These are phyloP conservation scores for Reticulascus tulasneorum DNA, from an alignment of 2,329 filamentous ascomycete species.

Conservation along the genomic window DNA sequence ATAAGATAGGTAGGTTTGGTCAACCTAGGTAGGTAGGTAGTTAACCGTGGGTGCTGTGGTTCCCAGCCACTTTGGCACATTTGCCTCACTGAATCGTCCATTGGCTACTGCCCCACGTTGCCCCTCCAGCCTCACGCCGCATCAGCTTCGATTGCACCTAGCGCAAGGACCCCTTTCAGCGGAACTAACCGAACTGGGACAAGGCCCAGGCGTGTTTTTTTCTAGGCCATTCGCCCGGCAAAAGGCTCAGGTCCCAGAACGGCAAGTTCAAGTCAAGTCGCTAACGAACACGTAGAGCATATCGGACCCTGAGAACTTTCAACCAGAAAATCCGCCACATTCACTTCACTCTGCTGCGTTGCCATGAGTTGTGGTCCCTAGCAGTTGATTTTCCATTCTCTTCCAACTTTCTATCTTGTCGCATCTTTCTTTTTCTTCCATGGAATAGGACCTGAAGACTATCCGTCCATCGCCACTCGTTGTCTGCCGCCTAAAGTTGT, in stretches of 20 bases:
- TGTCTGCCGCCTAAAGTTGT: too few species aligned
- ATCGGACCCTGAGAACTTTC: too few species aligned
- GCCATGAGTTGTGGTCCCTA: too few species aligned
- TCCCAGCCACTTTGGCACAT: too few species aligned
- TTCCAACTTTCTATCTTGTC: neutral
- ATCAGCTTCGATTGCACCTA: slow-evolving; percentile 10
- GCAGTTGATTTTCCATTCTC: slow-evolving; percentile 5
- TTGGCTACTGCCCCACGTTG: slow-evolving; percentile 13
- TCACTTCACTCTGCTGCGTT: too few species aligned
- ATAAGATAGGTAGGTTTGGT: too few species aligned
- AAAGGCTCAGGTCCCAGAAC: slow-evolving; percentile 13
- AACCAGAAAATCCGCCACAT: too few species aligned
- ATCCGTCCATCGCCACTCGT: too few species aligned
- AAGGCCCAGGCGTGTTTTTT: slow-evolving; percentile 3
- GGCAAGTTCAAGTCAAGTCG: slow-evolving; percentile 8
- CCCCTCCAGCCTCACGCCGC: slow-evolving; percentile 6
- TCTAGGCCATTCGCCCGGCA: slow-evolving; percentile 11
- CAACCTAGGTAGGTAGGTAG: too few species aligned
- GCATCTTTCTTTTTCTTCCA: neutral
- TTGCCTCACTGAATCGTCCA: slow-evolving; percentile 2
- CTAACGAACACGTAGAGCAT: slow-evolving; percentile 18
- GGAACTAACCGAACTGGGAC: slow-evolving; percentile 6
- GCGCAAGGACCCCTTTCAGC: slow-evolving; percentile 7
- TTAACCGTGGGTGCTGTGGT: too few species aligned
- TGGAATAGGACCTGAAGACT: too few species aligned